These are phyloP conservation scores for Suillus weaverae DNA, from an alignment of 768 basidiomycete species.

Conservation along the genomic window DNA sequence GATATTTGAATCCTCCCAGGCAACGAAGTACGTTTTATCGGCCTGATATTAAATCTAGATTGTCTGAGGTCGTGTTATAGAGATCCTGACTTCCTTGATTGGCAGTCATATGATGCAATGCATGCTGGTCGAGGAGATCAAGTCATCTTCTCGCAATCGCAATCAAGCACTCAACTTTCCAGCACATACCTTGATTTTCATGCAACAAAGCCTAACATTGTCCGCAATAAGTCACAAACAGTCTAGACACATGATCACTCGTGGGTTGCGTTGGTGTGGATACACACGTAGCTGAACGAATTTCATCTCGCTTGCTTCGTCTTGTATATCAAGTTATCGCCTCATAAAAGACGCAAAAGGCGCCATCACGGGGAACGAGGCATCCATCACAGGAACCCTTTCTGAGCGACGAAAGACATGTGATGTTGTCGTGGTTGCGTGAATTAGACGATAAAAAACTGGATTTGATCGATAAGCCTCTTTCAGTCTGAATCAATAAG, in stretches of 20 bases:
- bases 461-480: conserved; percentile 1
- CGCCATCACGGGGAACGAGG: neutral
- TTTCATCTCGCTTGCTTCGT: neutral
- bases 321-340: neutral
- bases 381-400: neutral
- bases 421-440: neutral
- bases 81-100: neutral
- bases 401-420: neutral
- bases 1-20: neutral
- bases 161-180: neutral
- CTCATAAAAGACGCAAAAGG: neutral
- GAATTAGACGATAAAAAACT: neutral
- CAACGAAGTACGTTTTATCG: neutral
- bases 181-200: neutral
- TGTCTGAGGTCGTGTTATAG: neutral
- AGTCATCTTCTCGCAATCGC: neutral
- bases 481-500: neutral
- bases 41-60: neutral
- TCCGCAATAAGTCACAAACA: neutral
- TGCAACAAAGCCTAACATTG: neutral
- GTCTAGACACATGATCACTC: neutral
- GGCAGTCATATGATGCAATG: neutral
- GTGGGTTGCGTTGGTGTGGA: neutral
- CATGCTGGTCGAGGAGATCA: neutral
- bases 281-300: neutral